Percentiles rank a stretch among this genome's conserved stretches.
phyloP scores from a whole-genome alignment of 306 rosid species.

The Prunus mume region DNA sequence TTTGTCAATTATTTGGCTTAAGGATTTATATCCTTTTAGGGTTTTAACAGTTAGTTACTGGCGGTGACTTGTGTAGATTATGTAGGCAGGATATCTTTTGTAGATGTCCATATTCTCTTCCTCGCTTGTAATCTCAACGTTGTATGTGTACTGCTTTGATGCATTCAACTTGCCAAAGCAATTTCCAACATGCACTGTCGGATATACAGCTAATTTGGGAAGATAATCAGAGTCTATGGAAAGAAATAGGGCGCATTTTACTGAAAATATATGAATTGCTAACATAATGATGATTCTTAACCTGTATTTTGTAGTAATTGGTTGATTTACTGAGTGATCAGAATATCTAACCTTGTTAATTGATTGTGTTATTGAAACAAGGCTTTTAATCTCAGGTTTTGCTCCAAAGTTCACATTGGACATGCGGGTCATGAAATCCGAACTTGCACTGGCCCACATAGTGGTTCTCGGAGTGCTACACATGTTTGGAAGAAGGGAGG shows the following conservation, averaged over 20 bases:
- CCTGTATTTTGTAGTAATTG: background rate
- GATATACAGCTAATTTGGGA: background rate
- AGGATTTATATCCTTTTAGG: background rate
- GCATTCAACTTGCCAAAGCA: background rate
- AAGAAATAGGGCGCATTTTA: background rate
- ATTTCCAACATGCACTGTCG: background rate
- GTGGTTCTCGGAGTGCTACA: constrained; percentile 53
- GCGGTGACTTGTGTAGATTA: background rate
- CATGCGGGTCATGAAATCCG: constrained; percentile 74
- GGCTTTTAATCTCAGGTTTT: constrained; percentile 24
- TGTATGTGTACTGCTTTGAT: background rate
- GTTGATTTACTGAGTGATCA: background rate
- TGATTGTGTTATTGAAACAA: background rate
- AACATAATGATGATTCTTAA: background rate
- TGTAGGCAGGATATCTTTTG: too few species aligned
- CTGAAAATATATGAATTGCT: background rate
- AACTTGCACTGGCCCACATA: constrained; percentile 62
- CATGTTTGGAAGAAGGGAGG: constrained; percentile 80
- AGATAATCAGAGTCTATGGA: background rate
- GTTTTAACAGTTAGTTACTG: background rate
- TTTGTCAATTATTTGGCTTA: too few species aligned
- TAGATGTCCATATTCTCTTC: background rate
- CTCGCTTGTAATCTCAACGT: background rate
- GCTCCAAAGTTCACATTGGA: constrained; percentile 73
- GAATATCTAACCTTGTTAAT: background rate